Conservation (phyloP, 2,329 filamentous ascomycete genomes). For the Scedosporium apiospermum region DNA sequence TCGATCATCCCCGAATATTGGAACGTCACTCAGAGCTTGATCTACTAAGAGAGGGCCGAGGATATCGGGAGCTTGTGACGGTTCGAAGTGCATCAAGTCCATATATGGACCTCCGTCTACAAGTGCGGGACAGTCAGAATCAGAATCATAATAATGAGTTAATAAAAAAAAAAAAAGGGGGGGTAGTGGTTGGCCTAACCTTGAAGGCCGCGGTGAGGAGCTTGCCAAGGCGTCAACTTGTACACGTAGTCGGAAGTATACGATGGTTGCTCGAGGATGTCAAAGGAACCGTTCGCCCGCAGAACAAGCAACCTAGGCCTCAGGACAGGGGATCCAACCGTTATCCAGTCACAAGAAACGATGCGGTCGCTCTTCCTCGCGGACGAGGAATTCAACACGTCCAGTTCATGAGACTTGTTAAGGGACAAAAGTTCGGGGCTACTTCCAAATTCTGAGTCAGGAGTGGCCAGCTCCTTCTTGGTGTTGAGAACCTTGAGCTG, state of each 20-base stretch:
- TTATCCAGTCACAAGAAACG: conserved; percentile 61
- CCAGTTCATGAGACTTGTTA: conserved; percentile 50
- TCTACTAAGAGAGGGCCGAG: conserved; percentile 46
- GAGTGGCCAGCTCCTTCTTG: conserved; percentile 40
- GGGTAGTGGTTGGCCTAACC: conserved; percentile 25
- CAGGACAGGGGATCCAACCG: conserved; percentile 43
- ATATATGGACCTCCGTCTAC: conserved; percentile 4
- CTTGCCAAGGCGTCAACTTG: conserved; percentile 51
- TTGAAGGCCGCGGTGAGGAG: conserved; percentile 47
- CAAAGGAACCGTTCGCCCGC: conserved; percentile 50
- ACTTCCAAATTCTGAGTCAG: conserved; percentile 13
- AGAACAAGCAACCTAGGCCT: conserved; percentile 50
- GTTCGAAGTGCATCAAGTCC: conserved; percentile 48
- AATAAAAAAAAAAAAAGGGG: too few relatives aligned
- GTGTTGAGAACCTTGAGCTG: conserved; percentile 54
- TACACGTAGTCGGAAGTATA: conserved; percentile 48
- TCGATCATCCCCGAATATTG: conserved; percentile 47
- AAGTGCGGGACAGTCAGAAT: neutral
- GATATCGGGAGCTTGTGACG: conserved; percentile 40
- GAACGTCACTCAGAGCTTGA: conserved; percentile 40
- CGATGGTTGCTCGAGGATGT: conserved; percentile 53
- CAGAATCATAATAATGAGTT: too few relatives aligned
- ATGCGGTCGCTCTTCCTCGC: conserved; percentile 48
- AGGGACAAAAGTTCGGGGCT: conserved; percentile 45
- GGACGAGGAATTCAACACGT: conserved; percentile 44